Conservation (phyloP, 2,329 filamentous ascomycete genomes). For the Aspergillus clavatus region DNA sequence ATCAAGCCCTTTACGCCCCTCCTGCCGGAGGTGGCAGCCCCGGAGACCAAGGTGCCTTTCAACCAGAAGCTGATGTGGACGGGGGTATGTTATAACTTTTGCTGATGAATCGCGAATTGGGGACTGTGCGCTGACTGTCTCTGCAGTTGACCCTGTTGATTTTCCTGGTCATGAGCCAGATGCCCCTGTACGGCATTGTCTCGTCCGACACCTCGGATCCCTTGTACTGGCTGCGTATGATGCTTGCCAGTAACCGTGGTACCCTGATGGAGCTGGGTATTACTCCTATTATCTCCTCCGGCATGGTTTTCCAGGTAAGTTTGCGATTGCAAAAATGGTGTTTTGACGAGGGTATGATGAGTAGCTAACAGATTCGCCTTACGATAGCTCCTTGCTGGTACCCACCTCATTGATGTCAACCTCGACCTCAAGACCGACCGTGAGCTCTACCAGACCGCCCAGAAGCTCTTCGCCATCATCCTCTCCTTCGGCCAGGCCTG, state of each 20-base stretch:
- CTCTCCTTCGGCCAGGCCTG: slow-evolving; percentile 95
- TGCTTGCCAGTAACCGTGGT: slow-evolving; percentile 97
- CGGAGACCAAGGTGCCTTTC: slow-evolving; percentile 98
- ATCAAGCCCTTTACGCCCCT: slow-evolving; percentile 99
- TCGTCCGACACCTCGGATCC: slow-evolving; percentile 98
- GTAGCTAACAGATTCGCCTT: slow-evolving; percentile 12
- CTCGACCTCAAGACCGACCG: slow-evolving; percentile 99
- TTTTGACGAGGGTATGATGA: slow-evolving; percentile 62
- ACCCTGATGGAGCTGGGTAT: slow-evolving; percentile 96
- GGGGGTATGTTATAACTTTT: slow-evolving; percentile 48
- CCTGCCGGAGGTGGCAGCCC: slow-evolving; percentile 97
- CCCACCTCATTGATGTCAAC: slow-evolving; percentile 99
- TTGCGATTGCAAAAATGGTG: slow-evolving; percentile 60
- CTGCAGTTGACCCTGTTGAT: slow-evolving; percentile 78
- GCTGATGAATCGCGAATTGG: slow-evolving; percentile 6
- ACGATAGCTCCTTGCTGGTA: slow-evolving; percentile 79
- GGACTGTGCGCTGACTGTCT: slow-evolving; percentile 15
- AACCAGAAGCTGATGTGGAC: slow-evolving; percentile 98
- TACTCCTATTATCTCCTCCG: slow-evolving; percentile 97
- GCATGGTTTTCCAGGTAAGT: slow-evolving; percentile 92
- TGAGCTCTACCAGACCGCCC: slow-evolving; percentile 98
- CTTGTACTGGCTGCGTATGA: slow-evolving; percentile 99
- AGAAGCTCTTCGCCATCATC: slow-evolving; percentile 98
- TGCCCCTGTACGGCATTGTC: slow-evolving; percentile 98
- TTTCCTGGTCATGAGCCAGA: slow-evolving; percentile 99